Conservation (phyloP, 108 stramenopile genomes). For the Thalassiosira profunda region DNA sequence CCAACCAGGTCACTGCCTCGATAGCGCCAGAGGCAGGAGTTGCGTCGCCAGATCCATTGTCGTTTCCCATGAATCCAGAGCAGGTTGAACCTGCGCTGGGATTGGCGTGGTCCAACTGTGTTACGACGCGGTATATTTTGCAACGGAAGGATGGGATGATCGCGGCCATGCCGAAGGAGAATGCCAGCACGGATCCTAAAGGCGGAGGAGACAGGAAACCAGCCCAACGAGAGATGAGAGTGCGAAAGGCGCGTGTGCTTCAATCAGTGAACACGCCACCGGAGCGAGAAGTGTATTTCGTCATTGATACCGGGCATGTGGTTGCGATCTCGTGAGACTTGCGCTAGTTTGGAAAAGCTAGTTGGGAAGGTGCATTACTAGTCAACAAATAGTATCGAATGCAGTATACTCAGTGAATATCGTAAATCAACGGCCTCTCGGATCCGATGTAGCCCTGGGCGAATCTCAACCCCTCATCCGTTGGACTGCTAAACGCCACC, state of each 20-base stretch:
- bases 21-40: conserved; percentile 1
- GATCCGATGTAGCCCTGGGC: conserved; percentile 54
- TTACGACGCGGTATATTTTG: conserved; percentile 58
- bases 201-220: background rate
- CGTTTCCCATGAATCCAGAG: conserved; percentile 7
- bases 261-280: conserved; percentile 32
- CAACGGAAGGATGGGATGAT: conserved; percentile 18
- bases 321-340: conserved; percentile 6
- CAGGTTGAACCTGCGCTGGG: conserved; percentile 66
- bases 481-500: conserved; percentile 89
- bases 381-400: background rate
- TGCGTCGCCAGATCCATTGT: background rate
- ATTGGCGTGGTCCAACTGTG: conserved; percentile 75
- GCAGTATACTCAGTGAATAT: conserved; percentile 26
- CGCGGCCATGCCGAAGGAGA: background rate
- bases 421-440: conserved; percentile 47
- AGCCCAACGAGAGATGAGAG: background rate
- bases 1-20: conserved; percentile 68
- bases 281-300: conserved; percentile 22
- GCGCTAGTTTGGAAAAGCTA: too few relatives aligned
- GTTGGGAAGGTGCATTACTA: too few relatives aligned
- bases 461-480: conserved; percentile 69
- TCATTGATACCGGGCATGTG: conserved; percentile 24
- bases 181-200: too few relatives aligned
- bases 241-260: conserved; percentile 28